A percentile compares a stretch with the other conserved stretches of the same genome.
Conservation (phyloP, 345 rosid species). For the Sapria himalayana region DNA sequence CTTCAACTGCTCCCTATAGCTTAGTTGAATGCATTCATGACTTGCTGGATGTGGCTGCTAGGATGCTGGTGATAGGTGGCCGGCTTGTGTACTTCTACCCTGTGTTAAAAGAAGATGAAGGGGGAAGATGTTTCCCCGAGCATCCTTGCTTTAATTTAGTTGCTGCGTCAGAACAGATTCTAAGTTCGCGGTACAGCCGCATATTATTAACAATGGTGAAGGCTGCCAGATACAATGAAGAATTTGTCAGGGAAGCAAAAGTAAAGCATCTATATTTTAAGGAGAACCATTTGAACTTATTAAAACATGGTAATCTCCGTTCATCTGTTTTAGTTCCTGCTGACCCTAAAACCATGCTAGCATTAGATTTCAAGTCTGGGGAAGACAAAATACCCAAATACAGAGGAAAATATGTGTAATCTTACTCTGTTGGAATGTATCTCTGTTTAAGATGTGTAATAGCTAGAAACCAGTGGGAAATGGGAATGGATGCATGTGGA, state of each 20-base stretch:
- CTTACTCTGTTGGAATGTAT: too few relatives aligned
- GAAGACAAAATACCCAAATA: conserved; percentile 64
- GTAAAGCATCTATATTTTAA: conserved; percentile 57
- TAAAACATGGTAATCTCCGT: conserved; percentile 75
- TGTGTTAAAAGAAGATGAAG: conserved; percentile 46
- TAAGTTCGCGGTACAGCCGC: conserved; percentile 65
- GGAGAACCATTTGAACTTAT: conserved; percentile 78
- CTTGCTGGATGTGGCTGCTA: conserved; percentile 68
- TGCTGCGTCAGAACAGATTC: conserved; percentile 71
- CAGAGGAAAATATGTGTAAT: conserved; percentile 69
- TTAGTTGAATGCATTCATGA: conserved; percentile 81
- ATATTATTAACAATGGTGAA: conserved; percentile 81
- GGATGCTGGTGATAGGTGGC: conserved; percentile 73
- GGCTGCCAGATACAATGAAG: conserved; percentile 31
- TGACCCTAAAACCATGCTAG: conserved; percentile 17
- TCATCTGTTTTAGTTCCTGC: conserved; percentile 56
- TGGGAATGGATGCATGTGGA: too few relatives aligned
- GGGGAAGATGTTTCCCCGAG: conserved; percentile 34
- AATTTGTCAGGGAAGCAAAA: conserved; percentile 38
- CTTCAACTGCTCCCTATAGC: conserved; percentile 80
- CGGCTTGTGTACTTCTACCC: conserved; percentile 86
- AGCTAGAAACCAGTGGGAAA: too few relatives aligned
- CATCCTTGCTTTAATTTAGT: conserved; percentile 64
- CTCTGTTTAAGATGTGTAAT: too few relatives aligned
- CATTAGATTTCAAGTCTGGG: conserved; percentile 16